Base-by-base conservation (phyloP, 164 flowering plant species). In the Chimonanthus praecox region DNA sequence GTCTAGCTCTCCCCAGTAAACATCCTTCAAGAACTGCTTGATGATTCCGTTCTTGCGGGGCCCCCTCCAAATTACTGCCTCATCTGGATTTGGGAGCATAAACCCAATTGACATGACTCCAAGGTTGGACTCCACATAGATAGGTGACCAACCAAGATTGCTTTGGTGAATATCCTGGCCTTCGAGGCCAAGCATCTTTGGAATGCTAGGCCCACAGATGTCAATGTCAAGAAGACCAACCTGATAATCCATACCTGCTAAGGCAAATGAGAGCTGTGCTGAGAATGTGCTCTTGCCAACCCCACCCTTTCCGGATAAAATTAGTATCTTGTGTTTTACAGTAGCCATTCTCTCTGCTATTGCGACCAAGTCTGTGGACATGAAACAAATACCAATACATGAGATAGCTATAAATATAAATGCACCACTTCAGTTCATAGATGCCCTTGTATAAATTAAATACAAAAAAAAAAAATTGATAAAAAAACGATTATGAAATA, bases 271-370 rank as follows among this genome's bases (percentile, higher is more conserved):
- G 5, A 94, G 91, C 64, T 94, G 97, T 50, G 97, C 94, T 16
- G 98, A 91, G 83, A 94, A 89, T 64, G 98, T 92, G 83, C 97
- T 92, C 87, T 94, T 94, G 49, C 98, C 98, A 70, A 94, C 98
- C 45, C 98, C 98, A 60, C 98, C 98, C 73, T 94, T 94, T 4
- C 98, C 98, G 7, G 98, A 94, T 75, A 94, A 81, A 72, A 94
- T 88, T 74, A 94, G 83, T 79, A 94, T 90, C 84, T 92, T 94
- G 82, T 92, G 98, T 83, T 90, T 94, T 21, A 94, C 98, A 50
- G 89, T 85, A 47, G 92, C 94, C 98, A 94, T 91, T 67, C 98
- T 69, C 82, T 94, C 97, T 10, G 84, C 90, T 75, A 94, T 92
- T 64, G 87, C 84, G 72, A 90, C 91, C 83, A 94, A 80, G 69